phyloP scores from a whole-genome alignment of 257 asterid species.

The Euphrasia confusa region DNA sequence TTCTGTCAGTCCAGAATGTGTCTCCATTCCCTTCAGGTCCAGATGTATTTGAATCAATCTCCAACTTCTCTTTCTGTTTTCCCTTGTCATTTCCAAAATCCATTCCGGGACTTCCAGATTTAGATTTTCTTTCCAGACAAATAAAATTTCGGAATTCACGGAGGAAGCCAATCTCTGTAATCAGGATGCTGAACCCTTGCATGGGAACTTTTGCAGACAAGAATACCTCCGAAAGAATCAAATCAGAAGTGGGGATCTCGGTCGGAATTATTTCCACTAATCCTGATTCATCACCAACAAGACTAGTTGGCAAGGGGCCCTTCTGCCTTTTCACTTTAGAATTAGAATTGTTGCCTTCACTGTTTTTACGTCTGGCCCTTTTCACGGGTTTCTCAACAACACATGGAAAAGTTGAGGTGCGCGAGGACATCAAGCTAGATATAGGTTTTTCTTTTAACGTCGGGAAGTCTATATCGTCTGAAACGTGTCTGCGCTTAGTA shows the following conservation, averaged over 20 bases:
- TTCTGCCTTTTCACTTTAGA: slow-evolving; percentile 22
- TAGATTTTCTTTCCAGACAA: slow-evolving; percentile 31
- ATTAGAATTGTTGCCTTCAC: slow-evolving; percentile 9
- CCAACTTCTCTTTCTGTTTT: slow-evolving; percentile 23
- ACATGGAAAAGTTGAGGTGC: slow-evolving; percentile 28
- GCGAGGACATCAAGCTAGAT: slow-evolving; percentile 32
- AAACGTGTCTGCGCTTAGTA: slow-evolving; percentile 26
- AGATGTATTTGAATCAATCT: slow-evolving; percentile 23
- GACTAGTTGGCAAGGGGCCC: slow-evolving; percentile 12
- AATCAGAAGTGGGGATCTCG: slow-evolving; percentile 35
- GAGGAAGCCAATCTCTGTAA: slow-evolving; percentile 37
- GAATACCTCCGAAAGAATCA: slow-evolving; percentile 47
- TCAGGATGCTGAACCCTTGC: slow-evolving; percentile 30
- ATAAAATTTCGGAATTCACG: slow-evolving; percentile 41
- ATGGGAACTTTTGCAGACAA: slow-evolving; percentile 50
- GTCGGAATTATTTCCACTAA: slow-evolving; percentile 24
- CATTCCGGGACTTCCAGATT: not conserved
- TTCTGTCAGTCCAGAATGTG: slow-evolving; percentile 65
- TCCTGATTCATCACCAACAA: slow-evolving; percentile 21
- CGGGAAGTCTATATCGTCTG: slow-evolving; percentile 25
- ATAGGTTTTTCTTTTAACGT: slow-evolving; percentile 31
- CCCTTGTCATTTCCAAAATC: slow-evolving; percentile 22
- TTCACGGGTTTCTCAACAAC: slow-evolving; percentile 25
- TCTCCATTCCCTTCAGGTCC: slow-evolving; percentile 41
- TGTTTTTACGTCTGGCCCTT: slow-evolving; percentile 19